These are phyloP conservation scores for Flaveria bidentis DNA, from an alignment of 129 eudicot genomes.

Conservation along the genomic window DNA sequence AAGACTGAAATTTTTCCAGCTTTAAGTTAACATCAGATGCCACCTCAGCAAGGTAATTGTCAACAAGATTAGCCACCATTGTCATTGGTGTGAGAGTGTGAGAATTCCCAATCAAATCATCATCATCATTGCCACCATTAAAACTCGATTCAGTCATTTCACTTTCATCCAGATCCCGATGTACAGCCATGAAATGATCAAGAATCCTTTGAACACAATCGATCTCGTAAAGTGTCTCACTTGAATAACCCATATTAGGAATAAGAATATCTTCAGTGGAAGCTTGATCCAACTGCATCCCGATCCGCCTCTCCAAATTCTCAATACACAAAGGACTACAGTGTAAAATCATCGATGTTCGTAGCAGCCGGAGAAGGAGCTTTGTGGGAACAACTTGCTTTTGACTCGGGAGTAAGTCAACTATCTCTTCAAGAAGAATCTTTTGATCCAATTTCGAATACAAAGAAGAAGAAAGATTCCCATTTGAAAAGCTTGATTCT, in stretches of 20 bases:
- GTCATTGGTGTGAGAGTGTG: conserved; percentile 51
- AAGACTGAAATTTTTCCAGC: conserved; percentile 52
- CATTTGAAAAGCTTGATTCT: conserved; percentile 42
- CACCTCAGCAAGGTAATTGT: conserved; percentile 71
- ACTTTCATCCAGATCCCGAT: conserved; percentile 37
- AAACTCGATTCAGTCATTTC: conserved; percentile 42
- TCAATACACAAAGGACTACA: conserved; percentile 48
- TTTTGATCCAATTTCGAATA: conserved; percentile 57
- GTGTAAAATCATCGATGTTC: conserved; percentile 58
- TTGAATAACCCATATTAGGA: conserved; percentile 61
- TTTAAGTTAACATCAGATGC: conserved; percentile 78
- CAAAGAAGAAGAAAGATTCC: conserved; percentile 35
- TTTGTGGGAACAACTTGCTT: conserved; percentile 52
- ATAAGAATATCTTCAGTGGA: conserved; percentile 60
- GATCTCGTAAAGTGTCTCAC: conserved; percentile 68
- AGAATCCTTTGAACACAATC: conserved; percentile 80
- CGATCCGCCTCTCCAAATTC: conserved; percentile 52
- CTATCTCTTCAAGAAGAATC: conserved; percentile 61
- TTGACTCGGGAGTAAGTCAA: conserved; percentile 56
- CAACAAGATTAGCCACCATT: conserved; percentile 72
- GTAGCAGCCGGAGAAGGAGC: conserved; percentile 56
- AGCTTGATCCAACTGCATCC: conserved; percentile 64
- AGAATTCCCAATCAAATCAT: conserved; percentile 38
- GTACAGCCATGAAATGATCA: conserved; percentile 54
- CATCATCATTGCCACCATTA: conserved; percentile 50